A percentile compares a stretch with the other conserved stretches of the same genome.
Evolutionary conservation across 2,329 filamentous ascomycete genomes (phyloP).

Genomic region (Amphichorda felina): DNA sequence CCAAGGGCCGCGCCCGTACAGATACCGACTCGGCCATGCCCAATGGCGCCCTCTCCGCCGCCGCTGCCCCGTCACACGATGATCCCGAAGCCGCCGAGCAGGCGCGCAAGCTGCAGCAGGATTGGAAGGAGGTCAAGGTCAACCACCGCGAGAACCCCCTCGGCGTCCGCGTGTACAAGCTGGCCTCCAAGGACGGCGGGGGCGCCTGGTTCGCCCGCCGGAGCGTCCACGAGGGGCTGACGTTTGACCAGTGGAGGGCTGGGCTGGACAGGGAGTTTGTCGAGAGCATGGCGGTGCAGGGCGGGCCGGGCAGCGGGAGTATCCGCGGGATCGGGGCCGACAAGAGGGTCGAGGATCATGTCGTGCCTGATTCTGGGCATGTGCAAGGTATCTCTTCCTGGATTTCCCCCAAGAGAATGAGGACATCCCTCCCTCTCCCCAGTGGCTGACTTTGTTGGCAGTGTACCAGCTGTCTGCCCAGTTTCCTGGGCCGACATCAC

Average conservation of each 20-base stretch:
- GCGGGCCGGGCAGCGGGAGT: conserved; percentile 58
- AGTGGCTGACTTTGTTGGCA: conserved; percentile 17
- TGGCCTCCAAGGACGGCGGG: conserved; percentile 65
- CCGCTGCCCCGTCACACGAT: neutral
- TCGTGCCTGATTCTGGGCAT: conserved; percentile 45
- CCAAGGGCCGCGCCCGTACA: neutral
- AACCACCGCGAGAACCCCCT: conserved; percentile 62
- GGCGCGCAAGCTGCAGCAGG: conserved; percentile 52
- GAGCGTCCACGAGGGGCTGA: conserved; percentile 68
- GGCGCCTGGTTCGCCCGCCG: conserved; percentile 84
- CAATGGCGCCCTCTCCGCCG: conserved; percentile 6
- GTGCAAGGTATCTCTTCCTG: conserved; percentile 40
- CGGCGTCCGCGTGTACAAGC: conserved; percentile 68
- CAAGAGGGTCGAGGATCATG: conserved; percentile 52
- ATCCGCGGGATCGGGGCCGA: conserved; percentile 82
- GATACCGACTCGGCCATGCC: conserved; percentile 38
- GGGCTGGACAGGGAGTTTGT: conserved; percentile 71
- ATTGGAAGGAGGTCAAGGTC: conserved; percentile 80
- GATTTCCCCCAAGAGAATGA: neutral
- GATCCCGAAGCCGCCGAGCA: conserved; percentile 23
- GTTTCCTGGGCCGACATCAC: conserved; percentile 79
- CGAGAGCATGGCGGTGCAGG: conserved; percentile 61
- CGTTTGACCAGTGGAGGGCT: conserved; percentile 66
- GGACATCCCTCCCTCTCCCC: too few relatives aligned
- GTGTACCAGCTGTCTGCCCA: conserved; percentile 81